Conservation (phyloP, 2,329 filamentous ascomycete genomes). For the Berkeleyomyces basicola region DNA sequence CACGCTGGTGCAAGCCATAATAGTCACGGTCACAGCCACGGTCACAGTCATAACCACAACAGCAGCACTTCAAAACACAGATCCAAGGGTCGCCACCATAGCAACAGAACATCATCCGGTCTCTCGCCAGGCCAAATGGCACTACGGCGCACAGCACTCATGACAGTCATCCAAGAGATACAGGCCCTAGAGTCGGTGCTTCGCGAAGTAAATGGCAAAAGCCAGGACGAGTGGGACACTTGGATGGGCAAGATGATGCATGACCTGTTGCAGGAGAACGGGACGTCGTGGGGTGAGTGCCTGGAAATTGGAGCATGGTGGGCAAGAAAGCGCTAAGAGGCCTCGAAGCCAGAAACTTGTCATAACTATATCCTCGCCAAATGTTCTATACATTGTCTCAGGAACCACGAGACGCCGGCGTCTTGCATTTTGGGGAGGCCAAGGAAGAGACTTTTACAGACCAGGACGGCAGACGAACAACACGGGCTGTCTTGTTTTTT, state of each 20-base stretch:
- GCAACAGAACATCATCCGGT: slow-evolving; percentile 12
- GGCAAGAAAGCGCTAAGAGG: slow-evolving; percentile 47
- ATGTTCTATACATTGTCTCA: neutral
- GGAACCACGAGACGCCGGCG: neutral
- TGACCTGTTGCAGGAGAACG: slow-evolving; percentile 63
- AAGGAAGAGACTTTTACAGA: neutral
- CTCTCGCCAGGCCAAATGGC: slow-evolving; percentile 55
- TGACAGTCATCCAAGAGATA: slow-evolving; percentile 68
- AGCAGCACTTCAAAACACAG: slow-evolving; percentile 34
- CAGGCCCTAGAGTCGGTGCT: slow-evolving; percentile 72
- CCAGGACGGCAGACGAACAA: neutral
- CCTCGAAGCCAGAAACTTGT: neutral
- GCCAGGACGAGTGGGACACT: slow-evolving; percentile 77
- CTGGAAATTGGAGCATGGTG: slow-evolving; percentile 77
- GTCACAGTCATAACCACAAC: slow-evolving; percentile 16
- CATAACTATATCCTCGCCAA: neutral
- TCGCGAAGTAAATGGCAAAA: slow-evolving; percentile 69
- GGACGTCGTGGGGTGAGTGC: slow-evolving; percentile 71
- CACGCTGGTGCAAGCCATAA: neutral
- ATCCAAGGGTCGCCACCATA: slow-evolving; percentile 16
- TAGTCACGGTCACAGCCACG: neutral
- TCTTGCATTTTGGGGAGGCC: neutral
- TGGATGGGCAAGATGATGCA: slow-evolving; percentile 82
- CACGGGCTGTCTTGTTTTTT: neutral
- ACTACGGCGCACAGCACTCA: slow-evolving; percentile 60